Base-by-base conservation (phyloP, 768 basidiomycete genomes). In the Phylloporus rhodoxanthus region DNA sequence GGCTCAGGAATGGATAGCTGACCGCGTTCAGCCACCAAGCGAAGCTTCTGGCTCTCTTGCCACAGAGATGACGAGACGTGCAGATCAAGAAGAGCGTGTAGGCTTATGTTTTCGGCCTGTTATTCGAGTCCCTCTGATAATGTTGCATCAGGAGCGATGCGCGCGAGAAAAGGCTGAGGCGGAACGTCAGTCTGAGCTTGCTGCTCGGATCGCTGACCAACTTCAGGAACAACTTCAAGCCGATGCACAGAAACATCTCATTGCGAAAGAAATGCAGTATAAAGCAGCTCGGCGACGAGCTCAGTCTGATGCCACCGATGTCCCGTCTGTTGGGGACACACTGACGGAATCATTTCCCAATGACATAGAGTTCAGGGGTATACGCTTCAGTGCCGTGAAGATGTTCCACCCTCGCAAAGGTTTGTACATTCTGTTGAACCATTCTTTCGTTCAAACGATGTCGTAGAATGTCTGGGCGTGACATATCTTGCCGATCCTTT, bases 401-500 rank as follows among this genome's bases (percentile, higher is more conserved):
- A 69, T 88, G 37, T 88, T 84, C 59, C 85, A 86, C 62, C 82
- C 86, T 7, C 73, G 75, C n/a, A 72, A 74, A 64, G 83, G 87
- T 87, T 50, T 17, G 72, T 67, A 45, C 17, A 15, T 32, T 20
- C 51, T 10, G 43, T 29, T 26, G 4, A 15, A 43, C 2, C 33
- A 10, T 17, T 8, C 17, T n/a, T 25, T 15, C 8, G 15, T 37
- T 47, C 9, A 47, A 45, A 29, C 25, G 15, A 26, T 11, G n/a
- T 50, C 17, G 30, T 43, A 83, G 88, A 82, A 41, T 75, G 73
- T 37, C 69, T 89, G 26, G 87, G 85, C 2, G 81, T 77, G 9
- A 71, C 79, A 0, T 90, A 85, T 66, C 72, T 81, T 47, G 88
- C 86, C 0, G 87, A 89, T 52, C 88, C 89, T 8, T 67, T 91